Base-by-base conservation (phyloP, 768 basidiomycete genomes). In the Tephrocybe sp. region DNA sequence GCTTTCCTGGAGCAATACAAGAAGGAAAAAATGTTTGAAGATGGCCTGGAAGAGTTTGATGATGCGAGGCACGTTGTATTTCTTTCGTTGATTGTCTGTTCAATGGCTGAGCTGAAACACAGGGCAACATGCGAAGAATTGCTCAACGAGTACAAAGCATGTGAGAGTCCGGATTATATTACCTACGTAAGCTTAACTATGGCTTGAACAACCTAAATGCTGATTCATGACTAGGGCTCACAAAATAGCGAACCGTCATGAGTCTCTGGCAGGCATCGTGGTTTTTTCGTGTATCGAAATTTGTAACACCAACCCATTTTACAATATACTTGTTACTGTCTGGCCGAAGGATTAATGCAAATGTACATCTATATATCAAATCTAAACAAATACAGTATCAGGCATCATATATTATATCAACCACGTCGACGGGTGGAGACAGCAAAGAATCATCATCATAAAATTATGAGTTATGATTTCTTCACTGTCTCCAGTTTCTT, bases 1-100 rank as follows among this genome's bases (percentile, higher is more conserved):
- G 97, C 97, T 2, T 98, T 95, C 67, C 67, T 99, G 69, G 94
- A 97, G 48, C 91, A 94, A 64, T 99, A 98, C 74, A 97, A 95
- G 74, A 93, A 92, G 64, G 94, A 97, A 67, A 87, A 88, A 62
- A 86, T 95, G 77, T 99, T 99, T 64, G 87, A 88, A 64, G 87
- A 94, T 64, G 86, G 86, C 1, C 66, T 98, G 56, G 92, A 94
- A 56, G 94, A 98, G 69, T 98, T 99, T 66, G 94, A 98, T 60
- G 93, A 97, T 69, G 89, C 97, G n/a, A 82, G 91, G 93, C 91
- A 60, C 51, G 77, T 55, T 8, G 21, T 25, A 7, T 6, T 42
- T 25, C 13, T 42, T 24, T 15, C 27, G 4, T 22, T 19, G 27
- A 22, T 34, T 4, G 21, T 31, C 4, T 21, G n/a, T 29, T 10